phyloP scores from a whole-genome alignment of 2,329 filamentous ascomycete genomes.

The Lachnellula suecica region DNA sequence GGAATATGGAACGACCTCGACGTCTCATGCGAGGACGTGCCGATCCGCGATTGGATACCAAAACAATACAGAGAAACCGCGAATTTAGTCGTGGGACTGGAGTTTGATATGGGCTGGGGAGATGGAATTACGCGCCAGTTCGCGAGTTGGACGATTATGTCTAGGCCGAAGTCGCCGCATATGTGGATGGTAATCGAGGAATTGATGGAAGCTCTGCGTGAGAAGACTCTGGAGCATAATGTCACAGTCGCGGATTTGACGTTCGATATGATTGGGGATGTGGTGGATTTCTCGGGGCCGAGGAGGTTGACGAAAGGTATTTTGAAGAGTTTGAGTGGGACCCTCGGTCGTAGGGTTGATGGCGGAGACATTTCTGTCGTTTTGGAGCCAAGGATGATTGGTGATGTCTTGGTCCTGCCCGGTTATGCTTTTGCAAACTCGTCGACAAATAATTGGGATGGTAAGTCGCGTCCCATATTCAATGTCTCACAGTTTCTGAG shows the following conservation, averaged over 20 bases:
- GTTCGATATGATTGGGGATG: slow-evolving; percentile 27
- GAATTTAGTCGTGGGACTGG: slow-evolving; percentile 38
- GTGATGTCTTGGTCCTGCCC: slow-evolving; percentile 29
- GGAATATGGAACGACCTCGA: slow-evolving; percentile 44
- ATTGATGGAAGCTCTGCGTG: slow-evolving; percentile 22
- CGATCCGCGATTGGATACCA: slow-evolving; percentile 38
- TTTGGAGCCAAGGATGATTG: slow-evolving; percentile 28
- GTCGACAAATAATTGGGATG: slow-evolving; percentile 4
- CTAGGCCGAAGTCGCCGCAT: slow-evolving; percentile 26
- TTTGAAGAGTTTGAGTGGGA: slow-evolving; percentile 26
- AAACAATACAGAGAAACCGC: slow-evolving; percentile 28
- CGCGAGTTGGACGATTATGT: slow-evolving; percentile 33
- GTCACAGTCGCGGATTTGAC: slow-evolving; percentile 21
- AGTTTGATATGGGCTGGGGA: slow-evolving; percentile 37
- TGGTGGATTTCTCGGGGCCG: slow-evolving; percentile 33
- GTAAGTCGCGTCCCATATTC: no score
- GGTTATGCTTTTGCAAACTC: slow-evolving; percentile 16
- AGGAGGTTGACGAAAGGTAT: slow-evolving; percentile 28
- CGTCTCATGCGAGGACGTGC: slow-evolving; percentile 33
- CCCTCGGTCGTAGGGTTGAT: not conserved
- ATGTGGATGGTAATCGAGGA: slow-evolving; percentile 31
- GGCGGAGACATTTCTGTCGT: slow-evolving; percentile 22
- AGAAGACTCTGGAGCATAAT: slow-evolving; percentile 15
- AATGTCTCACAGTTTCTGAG: no score
- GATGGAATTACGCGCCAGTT: slow-evolving; percentile 18